These are phyloP conservation scores for Russula sp. DNA, from an alignment of 768 basidiomycete species.

Conservation along the genomic window DNA sequence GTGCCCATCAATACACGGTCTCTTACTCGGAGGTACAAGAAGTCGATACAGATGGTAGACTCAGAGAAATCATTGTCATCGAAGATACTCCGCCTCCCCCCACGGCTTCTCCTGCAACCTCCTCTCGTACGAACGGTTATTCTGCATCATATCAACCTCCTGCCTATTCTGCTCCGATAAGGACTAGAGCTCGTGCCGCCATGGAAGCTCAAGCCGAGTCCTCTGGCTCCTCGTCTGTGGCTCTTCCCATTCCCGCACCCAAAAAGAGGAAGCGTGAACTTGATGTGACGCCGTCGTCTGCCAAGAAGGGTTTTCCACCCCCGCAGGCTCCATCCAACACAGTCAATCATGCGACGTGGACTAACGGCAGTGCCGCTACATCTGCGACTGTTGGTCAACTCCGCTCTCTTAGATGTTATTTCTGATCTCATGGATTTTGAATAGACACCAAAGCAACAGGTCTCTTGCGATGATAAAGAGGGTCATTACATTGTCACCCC, in stretches of 20 bases:
- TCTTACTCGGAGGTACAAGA: constrained; percentile 87
- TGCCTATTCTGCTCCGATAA: constrained; percentile 62
- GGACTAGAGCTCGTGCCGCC: constrained; percentile 80
- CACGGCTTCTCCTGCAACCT: constrained; percentile 68
- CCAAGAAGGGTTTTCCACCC: constrained; percentile 53
- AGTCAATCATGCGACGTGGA: constrained; percentile 56
- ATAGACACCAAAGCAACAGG: constrained; percentile 57
- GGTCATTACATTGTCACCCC: constrained; percentile 96
- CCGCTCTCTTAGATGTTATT: constrained; percentile 25
- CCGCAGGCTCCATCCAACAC: constrained; percentile 45
- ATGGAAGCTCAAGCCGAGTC: constrained; percentile 78
- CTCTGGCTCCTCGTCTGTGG: constrained; percentile 54
- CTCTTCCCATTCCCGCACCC: constrained; percentile 57
- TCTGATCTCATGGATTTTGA: constrained; percentile 23
- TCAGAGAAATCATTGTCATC: constrained; percentile 86
- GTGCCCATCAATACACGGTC: constrained; percentile 72
- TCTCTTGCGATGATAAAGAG: constrained; percentile 93
- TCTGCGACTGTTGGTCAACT: constrained; percentile 56
- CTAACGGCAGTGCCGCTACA: constrained; percentile 53
- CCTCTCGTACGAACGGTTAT: constrained; percentile 55
- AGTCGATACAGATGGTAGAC: constrained; percentile 66
- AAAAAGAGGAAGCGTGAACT: constrained; percentile 83
- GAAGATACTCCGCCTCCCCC: constrained; percentile 86
- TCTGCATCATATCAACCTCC: constrained; percentile 80
- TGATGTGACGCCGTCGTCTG: constrained; percentile 59